Conservation (phyloP, 2,329 filamentous ascomycete species). For the Periconia digitata region DNA sequence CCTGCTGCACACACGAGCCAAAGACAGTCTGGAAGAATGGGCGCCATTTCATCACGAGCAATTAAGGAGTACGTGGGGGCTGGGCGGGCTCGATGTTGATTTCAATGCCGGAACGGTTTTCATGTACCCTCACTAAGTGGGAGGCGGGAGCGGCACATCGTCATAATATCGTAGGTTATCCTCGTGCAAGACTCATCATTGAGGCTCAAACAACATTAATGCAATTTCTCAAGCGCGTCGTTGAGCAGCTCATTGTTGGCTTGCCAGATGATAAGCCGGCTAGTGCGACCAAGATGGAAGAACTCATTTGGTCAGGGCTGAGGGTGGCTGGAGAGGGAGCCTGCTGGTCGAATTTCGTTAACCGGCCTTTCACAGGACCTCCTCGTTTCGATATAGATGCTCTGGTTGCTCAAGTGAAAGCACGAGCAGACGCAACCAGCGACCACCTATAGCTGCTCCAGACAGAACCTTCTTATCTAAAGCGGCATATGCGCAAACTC, state of each 20-base stretch:
- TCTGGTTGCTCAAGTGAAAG: slow-evolving; percentile 9
- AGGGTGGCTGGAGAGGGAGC: no score
- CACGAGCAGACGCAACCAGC: slow-evolving; percentile 12
- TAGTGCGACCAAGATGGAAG: slow-evolving; percentile 5
- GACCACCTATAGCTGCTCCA: slow-evolving; percentile 28
- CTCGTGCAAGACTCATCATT: slow-evolving; percentile 17
- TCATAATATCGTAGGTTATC: slow-evolving; percentile 21
- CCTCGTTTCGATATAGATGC: slow-evolving; percentile 15
- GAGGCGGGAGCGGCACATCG: slow-evolving; percentile 9
- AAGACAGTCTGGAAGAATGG: slow-evolving; percentile 6
- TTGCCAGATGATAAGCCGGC: background rate
- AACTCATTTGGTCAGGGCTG: no score
- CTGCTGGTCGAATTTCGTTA: slow-evolving; percentile 12
- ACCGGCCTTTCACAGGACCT: slow-evolving; percentile 16
- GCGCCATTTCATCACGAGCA: slow-evolving; percentile 8
- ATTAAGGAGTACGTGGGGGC: background rate
- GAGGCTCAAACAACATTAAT: slow-evolving; percentile 21
- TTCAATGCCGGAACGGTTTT: slow-evolving; percentile 3
- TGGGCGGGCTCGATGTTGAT: slow-evolving; percentile 9
- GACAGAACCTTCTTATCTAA: slow-evolving; percentile 20
- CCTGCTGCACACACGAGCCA: slow-evolving; percentile 9
- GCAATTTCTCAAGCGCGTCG: slow-evolving; percentile 9
- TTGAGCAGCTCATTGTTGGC: slow-evolving; percentile 11
- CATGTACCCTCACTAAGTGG: slow-evolving; percentile 2
- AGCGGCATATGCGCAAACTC: slow-evolving; percentile 5